phyloP scores from a whole-genome alignment of 345 rosid genomes.

The Sonneratia caseolaris region DNA sequence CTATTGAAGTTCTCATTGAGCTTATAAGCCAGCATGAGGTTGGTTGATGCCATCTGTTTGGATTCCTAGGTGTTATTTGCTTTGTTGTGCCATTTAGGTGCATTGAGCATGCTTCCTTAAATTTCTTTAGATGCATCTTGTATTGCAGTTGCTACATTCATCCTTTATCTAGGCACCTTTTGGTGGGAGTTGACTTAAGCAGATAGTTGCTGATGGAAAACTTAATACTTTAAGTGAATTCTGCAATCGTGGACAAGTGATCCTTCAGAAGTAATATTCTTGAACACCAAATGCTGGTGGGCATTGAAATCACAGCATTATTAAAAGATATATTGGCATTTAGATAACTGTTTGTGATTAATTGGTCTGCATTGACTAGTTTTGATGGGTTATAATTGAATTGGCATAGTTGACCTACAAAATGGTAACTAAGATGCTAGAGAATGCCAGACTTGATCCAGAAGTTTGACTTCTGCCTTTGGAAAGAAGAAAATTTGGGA shows the following conservation, averaged over 20 bases:
- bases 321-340: neutral
- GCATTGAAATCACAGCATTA: neutral
- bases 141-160: neutral
- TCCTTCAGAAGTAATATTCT: neutral
- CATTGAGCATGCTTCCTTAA: neutral
- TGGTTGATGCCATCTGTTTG: constrained; percentile 8
- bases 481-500: neutral
- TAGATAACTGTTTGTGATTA: neutral
- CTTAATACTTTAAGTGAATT: neutral
- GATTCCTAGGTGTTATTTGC: neutral
- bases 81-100: neutral
- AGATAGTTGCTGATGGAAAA: neutral
- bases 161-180: neutral
- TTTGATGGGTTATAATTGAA: neutral
- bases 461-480: neutral
- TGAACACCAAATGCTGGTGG: neutral
- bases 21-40: constrained; percentile 87
- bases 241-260: neutral
- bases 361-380: neutral
- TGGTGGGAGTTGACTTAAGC: neutral
- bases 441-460: neutral
- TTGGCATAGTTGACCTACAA: neutral
- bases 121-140: neutral
- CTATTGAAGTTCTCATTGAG: constrained; percentile 87
- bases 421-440: neutral